These are phyloP conservation scores for Ogataea siamensis DNA, from an alignment of 805 yeast species.

Conservation along the genomic window DNA sequence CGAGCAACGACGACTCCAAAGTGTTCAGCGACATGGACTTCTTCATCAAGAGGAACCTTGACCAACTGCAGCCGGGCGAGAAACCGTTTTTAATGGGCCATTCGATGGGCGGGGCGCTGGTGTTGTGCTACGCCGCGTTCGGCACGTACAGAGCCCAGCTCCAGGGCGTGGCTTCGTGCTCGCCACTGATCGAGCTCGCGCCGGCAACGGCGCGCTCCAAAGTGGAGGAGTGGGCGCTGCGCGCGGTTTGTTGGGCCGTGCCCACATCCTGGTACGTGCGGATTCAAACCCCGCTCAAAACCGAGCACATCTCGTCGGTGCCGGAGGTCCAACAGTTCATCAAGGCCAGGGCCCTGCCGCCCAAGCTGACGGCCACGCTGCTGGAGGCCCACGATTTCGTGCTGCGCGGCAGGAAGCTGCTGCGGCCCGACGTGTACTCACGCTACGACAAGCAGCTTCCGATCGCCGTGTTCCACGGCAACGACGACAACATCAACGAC, in stretches of 20 bases:
- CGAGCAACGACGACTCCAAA: slow-evolving; percentile 54
- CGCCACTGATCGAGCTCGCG: slow-evolving; percentile 60
- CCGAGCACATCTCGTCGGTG: slow-evolving; percentile 55
- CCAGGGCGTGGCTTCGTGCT: slow-evolving; percentile 48
- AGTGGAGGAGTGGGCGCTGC: slow-evolving; percentile 40
- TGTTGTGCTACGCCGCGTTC: slow-evolving; percentile 55
- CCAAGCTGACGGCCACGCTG: slow-evolving; percentile 53
- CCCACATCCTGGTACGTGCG: slow-evolving; percentile 43
- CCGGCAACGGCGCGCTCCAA: slow-evolving; percentile 57
- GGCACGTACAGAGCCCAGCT: slow-evolving; percentile 51
- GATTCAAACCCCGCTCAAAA: slow-evolving; percentile 53
- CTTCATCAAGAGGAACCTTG: slow-evolving; percentile 46
- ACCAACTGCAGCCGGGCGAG: slow-evolving; percentile 32
- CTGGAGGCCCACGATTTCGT: slow-evolving; percentile 59
- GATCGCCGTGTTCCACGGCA: slow-evolving; percentile 60
- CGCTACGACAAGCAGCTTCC: slow-evolving; percentile 43
- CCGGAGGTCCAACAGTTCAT: slow-evolving; percentile 46
- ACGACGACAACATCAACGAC: slow-evolving; percentile 60
- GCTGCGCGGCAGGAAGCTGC: slow-evolving; percentile 54
- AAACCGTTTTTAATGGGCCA: slow-evolving; percentile 61
- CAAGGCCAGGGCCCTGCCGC: slow-evolving; percentile 37
- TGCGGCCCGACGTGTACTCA: slow-evolving; percentile 36
- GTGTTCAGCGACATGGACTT: slow-evolving; percentile 60
- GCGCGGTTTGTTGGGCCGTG: slow-evolving; percentile 38
- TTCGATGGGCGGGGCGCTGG: slow-evolving; percentile 82